Percentiles rank a stretch among this genome's conserved stretches.
phyloP scores from a whole-genome alignment of 1,284 basidiomycete genomes.

The Takashimella tepidaria region DNA sequence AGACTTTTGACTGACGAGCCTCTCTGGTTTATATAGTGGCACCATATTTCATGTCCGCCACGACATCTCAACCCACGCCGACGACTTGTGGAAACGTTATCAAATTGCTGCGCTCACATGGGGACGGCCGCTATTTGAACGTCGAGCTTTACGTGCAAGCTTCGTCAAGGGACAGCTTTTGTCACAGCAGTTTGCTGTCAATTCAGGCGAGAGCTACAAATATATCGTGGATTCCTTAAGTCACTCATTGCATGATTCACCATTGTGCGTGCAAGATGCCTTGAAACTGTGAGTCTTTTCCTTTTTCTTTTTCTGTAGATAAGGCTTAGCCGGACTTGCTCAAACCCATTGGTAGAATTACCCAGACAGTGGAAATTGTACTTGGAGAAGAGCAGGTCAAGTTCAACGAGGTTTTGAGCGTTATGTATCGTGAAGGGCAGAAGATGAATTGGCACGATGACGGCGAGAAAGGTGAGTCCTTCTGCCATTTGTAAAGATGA shows the following conservation, averaged over 20 bases:
- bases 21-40: conserved; percentile 10
- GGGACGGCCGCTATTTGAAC: conserved; percentile 29
- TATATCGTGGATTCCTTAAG: conserved; percentile 39
- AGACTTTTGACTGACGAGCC: no score
- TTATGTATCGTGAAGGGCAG: conserved; percentile 43
- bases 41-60: conserved; percentile 32
- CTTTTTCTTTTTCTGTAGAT: no score
- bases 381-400: conserved; percentile 12
- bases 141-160: conserved; percentile 24
- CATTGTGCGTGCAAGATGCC: conserved; percentile 29
- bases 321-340: no score
- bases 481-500: no score
- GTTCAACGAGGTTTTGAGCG: conserved; percentile 43
- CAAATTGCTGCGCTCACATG: conserved; percentile 25
- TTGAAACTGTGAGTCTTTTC: conserved; percentile 31
- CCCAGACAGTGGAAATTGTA: conserved; percentile 11
- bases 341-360: conserved; percentile 21
- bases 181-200: conserved; percentile 43
- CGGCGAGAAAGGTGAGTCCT: conserved; percentile 36
- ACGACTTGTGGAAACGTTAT: conserved; percentile 30
- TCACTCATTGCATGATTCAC: conserved; percentile 32
- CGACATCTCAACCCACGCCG: conserved; percentile 7
- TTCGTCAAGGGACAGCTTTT: conserved; percentile 22
- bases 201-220: conserved; percentile 42
- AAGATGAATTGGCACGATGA: conserved; percentile 48